Conservation (phyloP, 1,139 yeast species). For the Ogataea hybrid region DNA sequence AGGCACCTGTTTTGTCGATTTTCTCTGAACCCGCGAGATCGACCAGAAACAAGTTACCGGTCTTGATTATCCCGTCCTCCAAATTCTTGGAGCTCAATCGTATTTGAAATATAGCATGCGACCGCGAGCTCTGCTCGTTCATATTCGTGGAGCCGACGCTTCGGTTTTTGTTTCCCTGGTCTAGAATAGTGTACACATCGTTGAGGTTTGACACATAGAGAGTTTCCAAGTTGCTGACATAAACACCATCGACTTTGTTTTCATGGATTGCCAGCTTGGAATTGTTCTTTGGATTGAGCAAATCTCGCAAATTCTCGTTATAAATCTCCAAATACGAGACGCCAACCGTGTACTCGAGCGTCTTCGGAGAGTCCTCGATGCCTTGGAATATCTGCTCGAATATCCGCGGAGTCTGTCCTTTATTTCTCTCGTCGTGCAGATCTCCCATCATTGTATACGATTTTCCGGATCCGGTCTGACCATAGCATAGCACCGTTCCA, state of each 20-base stretch:
- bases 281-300: constrained; percentile 39
- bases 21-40: constrained; percentile 92
- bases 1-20: constrained; percentile 78
- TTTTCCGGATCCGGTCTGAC: constrained; percentile 89
- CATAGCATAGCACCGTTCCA: constrained; percentile 84
- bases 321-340: constrained; percentile 82
- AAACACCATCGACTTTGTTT: constrained; percentile 62
- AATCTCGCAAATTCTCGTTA: constrained; percentile 73
- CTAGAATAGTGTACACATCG: constrained; percentile 58
- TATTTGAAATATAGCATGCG: constrained; percentile 78
- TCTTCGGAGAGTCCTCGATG: constrained; percentile 53
- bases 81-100: constrained; percentile 58
- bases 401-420: constrained; percentile 75
- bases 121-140: constrained; percentile 76
- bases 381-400: constrained; percentile 49
- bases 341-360: constrained; percentile 60
- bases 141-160: constrained; percentile 64
- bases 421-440: constrained; percentile 36
- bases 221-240: constrained; percentile 66
- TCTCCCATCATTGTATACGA: constrained; percentile 85
- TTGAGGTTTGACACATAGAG: constrained; percentile 56
- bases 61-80: constrained; percentile 55
- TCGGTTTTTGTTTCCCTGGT: constrained; percentile 54
- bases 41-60: constrained; percentile 71
- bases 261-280: constrained; percentile 54